Percentiles rank a stretch among this genome's conserved stretches.
These are phyloP conservation scores for Sporormia fimetaria DNA, from an alignment of 495 filamentous ascomycete genomes.

Conservation along the genomic window DNA sequence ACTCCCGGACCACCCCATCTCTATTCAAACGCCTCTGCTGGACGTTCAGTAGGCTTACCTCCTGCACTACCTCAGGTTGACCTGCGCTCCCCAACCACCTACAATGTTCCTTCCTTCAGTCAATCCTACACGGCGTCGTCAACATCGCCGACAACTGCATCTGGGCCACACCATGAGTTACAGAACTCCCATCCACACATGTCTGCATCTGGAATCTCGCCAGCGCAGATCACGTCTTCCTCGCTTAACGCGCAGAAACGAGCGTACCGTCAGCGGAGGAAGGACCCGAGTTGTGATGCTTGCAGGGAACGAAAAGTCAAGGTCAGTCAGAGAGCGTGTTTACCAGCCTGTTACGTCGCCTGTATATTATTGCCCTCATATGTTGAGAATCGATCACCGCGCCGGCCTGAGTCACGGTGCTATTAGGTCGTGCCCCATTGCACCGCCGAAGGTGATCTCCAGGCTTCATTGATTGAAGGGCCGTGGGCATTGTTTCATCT, in stretches of 20 bases:
- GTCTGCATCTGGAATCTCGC: slow-evolving; percentile 36
- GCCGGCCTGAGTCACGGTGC: too few species aligned
- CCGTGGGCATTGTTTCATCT: too few species aligned
- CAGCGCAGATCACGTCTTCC: slow-evolving; percentile 37
- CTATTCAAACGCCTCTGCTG: slow-evolving; percentile 18
- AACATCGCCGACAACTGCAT: slow-evolving; percentile 25
- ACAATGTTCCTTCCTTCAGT: slow-evolving; percentile 12
- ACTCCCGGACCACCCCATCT: slow-evolving; percentile 15
- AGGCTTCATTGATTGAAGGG: too few species aligned
- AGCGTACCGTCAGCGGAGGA: slow-evolving; percentile 86
- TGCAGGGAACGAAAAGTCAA: slow-evolving; percentile 98
- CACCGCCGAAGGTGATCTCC: too few species aligned
- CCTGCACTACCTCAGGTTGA: slow-evolving; percentile 15
- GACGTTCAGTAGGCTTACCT: slow-evolving; percentile 12
- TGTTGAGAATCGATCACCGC: too few species aligned
- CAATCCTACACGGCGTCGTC: slow-evolving; percentile 21
- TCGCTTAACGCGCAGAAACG: slow-evolving; percentile 63
- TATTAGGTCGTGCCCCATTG: too few species aligned
- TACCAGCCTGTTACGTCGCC: neutral
- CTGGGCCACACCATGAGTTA: slow-evolving; percentile 18
- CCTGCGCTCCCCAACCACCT: slow-evolving; percentile 18
- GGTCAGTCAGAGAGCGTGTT: slow-evolving; percentile 33
- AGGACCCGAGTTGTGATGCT: slow-evolving; percentile 96
- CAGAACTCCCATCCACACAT: slow-evolving; percentile 23
- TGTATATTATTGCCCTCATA: too few species aligned